These are phyloP conservation scores for Aspergillus arachidicola DNA, from an alignment of 2,329 filamentous ascomycete genomes.

Conservation along the genomic window DNA sequence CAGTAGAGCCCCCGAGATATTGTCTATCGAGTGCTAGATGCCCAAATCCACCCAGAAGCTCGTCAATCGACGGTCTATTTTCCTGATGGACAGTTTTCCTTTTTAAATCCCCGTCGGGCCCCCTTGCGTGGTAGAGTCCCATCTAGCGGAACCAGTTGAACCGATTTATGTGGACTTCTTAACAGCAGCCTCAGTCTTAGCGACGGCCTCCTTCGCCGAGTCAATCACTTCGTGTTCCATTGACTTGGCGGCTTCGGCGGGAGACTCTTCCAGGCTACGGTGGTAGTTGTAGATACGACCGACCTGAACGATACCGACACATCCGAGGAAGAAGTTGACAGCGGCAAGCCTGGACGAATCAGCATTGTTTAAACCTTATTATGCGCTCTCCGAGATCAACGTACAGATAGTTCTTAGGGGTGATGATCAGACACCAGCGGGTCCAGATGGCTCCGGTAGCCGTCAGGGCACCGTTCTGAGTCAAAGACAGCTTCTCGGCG, in stretches of 20 bases:
- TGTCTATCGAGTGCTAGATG: background rate
- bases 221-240: conserved; percentile 40
- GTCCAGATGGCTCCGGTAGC: conserved; percentile 97
- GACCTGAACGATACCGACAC: conserved; percentile 82
- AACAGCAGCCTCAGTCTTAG: conserved; percentile 35
- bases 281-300: conserved; percentile 70
- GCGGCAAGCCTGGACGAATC: conserved; percentile 69
- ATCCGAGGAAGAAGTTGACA: conserved; percentile 96
- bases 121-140: background rate
- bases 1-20: background rate
- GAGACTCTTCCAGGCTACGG: conserved; percentile 57
- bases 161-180: conserved; percentile 23
- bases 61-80: background rate
- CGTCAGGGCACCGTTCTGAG: conserved; percentile 87
- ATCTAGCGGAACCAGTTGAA: background rate
- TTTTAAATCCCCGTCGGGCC: background rate
- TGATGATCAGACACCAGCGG: conserved; percentile 97
- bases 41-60: background rate
- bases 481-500: conserved; percentile 87
- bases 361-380: background rate
- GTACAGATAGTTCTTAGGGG: conserved; percentile 85
- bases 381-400: conserved; percentile 35
- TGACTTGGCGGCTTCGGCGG: conserved; percentile 41
- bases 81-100: background rate
- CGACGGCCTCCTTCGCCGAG: conserved; percentile 36